Conservation (phyloP, 495 filamentous ascomycete genomes). For the Physcia stellaris region DNA sequence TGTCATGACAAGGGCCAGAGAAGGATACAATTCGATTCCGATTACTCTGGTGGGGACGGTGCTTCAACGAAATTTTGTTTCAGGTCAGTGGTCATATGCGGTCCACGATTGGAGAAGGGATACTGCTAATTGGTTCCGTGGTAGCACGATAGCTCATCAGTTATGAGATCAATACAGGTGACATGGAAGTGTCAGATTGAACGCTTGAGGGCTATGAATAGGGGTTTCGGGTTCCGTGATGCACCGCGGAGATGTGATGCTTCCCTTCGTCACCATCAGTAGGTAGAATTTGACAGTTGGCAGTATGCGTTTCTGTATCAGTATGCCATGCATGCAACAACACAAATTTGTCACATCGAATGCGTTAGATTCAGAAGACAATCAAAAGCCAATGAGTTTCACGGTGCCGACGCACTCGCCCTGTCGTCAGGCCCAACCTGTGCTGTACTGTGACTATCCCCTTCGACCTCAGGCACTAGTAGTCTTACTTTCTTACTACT, state of each 20-base stretch:
- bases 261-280: too few relatives aligned
- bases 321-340: not conserved
- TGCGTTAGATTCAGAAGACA: not conserved
- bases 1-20: conserved; percentile 20
- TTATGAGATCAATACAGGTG: not conserved
- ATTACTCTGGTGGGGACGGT: conserved; percentile 83
- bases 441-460: not conserved
- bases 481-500: conserved; percentile 14
- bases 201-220: not conserved
- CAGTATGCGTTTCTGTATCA: too few relatives aligned
- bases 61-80: conserved; percentile 49
- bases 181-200: not conserved
- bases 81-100: conserved; percentile 38
- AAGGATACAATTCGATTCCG: conserved; percentile 95
- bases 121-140: conserved; percentile 25
- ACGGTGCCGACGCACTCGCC: conserved; percentile 7
- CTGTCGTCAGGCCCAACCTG: not conserved
- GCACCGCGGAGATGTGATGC: too few relatives aligned
- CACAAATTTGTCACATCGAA: not conserved
- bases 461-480: not conserved
- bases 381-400: not conserved
- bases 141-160: conserved; percentile 1
- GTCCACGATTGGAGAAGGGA: conserved; percentile 13
- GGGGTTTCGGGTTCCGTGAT: not conserved
- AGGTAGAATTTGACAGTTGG: too few relatives aligned